Evolutionary conservation across 176 grass and related monocot species (phyloP).

Genomic region (Musa troglodytarum): DNA sequence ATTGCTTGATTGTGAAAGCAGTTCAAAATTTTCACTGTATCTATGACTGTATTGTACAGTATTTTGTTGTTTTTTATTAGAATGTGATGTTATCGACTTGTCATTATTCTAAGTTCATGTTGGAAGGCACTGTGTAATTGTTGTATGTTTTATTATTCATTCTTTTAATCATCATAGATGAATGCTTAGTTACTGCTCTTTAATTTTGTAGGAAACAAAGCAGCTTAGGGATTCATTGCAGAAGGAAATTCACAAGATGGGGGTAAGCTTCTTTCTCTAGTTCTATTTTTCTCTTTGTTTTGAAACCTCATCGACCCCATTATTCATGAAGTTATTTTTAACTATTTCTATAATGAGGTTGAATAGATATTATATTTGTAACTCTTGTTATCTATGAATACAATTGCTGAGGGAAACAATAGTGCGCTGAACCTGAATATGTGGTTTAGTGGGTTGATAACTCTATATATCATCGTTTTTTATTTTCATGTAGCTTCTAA

Average conservation of each 20-base stretch:
- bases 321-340: too few relatives aligned
- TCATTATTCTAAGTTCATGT: not conserved
- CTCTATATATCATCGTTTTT: too few relatives aligned
- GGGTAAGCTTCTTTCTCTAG: constrained; percentile 25
- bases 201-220: constrained; percentile 57
- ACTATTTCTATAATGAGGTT: too few relatives aligned
- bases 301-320: too few relatives aligned
- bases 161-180: not conserved
- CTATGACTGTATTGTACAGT: not conserved
- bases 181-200: not conserved
- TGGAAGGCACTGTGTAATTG: not conserved
- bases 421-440: too few relatives aligned
- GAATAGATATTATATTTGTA: too few relatives aligned
- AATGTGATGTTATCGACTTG: not conserved
- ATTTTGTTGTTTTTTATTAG: not conserved
- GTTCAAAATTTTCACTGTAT: not conserved
- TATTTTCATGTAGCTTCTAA: too few relatives aligned
- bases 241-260: constrained; percentile 70
- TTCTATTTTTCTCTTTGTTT: not conserved
- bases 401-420: too few relatives aligned
- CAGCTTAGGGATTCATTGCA: constrained; percentile 54
- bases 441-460: too few relatives aligned
- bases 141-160: not conserved
- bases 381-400: too few relatives aligned
- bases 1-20: not conserved